Conservation (phyloP, 371 early-diverging fungal species). For the Mucor ambiguus region DNA sequence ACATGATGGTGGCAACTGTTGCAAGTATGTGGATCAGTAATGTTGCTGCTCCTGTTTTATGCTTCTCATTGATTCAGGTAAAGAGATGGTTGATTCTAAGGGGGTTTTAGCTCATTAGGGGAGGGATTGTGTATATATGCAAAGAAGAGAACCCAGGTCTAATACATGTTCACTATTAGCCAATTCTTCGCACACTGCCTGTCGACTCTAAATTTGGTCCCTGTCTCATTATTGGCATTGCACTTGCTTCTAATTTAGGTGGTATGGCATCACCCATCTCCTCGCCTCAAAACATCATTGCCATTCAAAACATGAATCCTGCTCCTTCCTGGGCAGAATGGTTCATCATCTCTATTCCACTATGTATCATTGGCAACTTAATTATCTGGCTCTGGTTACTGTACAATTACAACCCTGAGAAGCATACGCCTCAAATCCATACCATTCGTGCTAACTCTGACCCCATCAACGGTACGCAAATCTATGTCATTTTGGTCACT, state of each 20-base stretch:
- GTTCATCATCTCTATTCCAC: slow-evolving; percentile 61
- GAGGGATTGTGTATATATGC: neutral
- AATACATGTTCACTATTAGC: slow-evolving; percentile 20
- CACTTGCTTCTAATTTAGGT: slow-evolving; percentile 78
- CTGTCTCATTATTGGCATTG: slow-evolving; percentile 78
- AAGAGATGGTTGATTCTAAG: neutral
- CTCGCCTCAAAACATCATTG: slow-evolving; percentile 78
- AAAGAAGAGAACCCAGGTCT: neutral
- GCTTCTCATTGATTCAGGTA: slow-evolving; percentile 64
- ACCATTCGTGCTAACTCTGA: slow-evolving; percentile 60
- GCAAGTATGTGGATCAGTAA: slow-evolving; percentile 83
- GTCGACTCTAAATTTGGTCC: slow-evolving; percentile 62
- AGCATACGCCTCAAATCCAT: slow-evolving; percentile 58
- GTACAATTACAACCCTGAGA: slow-evolving; percentile 66
- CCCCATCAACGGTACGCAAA: slow-evolving; percentile 67
- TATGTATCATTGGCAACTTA: slow-evolving; percentile 62
- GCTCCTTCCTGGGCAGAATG: slow-evolving; percentile 69
- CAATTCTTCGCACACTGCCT: slow-evolving; percentile 75
- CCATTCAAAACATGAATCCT: slow-evolving; percentile 73
- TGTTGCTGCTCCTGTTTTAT: slow-evolving; percentile 85
- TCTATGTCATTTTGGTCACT: slow-evolving; percentile 69
- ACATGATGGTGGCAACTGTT: slow-evolving; percentile 78
- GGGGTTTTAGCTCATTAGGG: neutral
- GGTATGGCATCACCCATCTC: slow-evolving; percentile 85
- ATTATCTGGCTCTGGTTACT: slow-evolving; percentile 66